These are phyloP conservation scores for Fraxinus albicans DNA, from an alignment of 305 asterid genomes.

Conservation along the genomic window DNA sequence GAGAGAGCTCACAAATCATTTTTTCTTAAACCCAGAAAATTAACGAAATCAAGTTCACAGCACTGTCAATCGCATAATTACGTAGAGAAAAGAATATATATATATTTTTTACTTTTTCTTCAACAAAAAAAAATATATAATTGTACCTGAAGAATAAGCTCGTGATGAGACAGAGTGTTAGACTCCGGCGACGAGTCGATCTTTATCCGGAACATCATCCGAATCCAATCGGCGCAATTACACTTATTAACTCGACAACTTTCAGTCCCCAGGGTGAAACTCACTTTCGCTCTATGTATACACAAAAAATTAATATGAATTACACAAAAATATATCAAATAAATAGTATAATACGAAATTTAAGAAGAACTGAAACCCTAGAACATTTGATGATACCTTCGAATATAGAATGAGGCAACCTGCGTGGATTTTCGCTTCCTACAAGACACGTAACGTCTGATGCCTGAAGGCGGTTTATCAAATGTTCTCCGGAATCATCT, in stretches of 20 bases:
- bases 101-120: not conserved
- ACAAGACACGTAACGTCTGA: not conserved
- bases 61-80: not conserved
- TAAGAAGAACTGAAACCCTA: constrained; percentile 41
- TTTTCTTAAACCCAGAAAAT: constrained; percentile 4
- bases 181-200: constrained; percentile 55
- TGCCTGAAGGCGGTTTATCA: constrained; percentile 21
- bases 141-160: constrained; percentile 44
- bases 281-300: constrained; percentile 31
- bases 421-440: not conserved
- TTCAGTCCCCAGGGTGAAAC: constrained; percentile 63
- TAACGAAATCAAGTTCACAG: not conserved
- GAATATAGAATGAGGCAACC: constrained; percentile 10
- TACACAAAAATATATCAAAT: constrained; percentile 6
- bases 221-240: constrained; percentile 57
- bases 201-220: constrained; percentile 57
- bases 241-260: constrained; percentile 40
- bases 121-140: constrained; percentile 7
- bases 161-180: constrained; percentile 29
- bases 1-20: not conserved
- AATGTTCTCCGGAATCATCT: constrained; percentile 23
- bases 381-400: constrained; percentile 23
- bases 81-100: not conserved
- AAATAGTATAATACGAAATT: constrained; percentile 2
- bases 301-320: constrained; percentile 13